Evolutionary conservation across 1,284 basidiomycete species (phyloP), one percentile per base, ranked within the genome.

Genomic region (Vanrija sp.): DNA sequence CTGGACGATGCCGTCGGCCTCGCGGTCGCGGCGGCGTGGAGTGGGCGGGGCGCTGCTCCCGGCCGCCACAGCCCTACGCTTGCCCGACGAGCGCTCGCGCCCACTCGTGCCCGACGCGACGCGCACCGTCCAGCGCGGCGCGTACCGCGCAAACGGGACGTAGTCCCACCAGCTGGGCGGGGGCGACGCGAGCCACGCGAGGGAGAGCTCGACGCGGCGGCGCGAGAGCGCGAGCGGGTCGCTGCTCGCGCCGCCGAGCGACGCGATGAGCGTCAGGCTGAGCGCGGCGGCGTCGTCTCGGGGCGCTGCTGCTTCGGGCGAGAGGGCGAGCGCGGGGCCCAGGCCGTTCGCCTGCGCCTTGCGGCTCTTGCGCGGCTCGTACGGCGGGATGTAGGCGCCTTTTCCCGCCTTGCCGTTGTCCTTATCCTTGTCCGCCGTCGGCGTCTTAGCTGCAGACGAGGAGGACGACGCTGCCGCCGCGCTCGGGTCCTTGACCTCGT

Each of bases 131-230:
- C 54, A 56, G 14, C 20, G 8, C 1, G 58, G 58, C 9, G 51
- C 14, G 25, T 46, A 56, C 20, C 45, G 45, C n/a, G 54, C 51
- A 8, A 55, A 35, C 5, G 58, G 58, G 36, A 59, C 23, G 39
- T 51, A 51, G 16, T 23, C 38, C 54, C 54, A 56, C 5, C 51
- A 18, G 24, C 51, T 46, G 27, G 25, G 15, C 18, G 41, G 41
- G 12, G 49, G 45, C 5, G 38, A 0, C 14, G 54, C 46, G n/a
- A 22, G n/a, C 63, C 63, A 65, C 9, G 50, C 24, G 36, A 65
- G 48, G 47, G 58, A 53, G 37, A 65, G 54, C 53, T 65, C 61
- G 49, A 63, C 16, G 25, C 62, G 53, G 42, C 51, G 54, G 22
- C 53, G 53, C 23, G 44, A 37, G 45, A 56, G 51, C 37, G 59